Evolutionary conservation across 176 grass and related monocot genomes (phyloP).

Genomic region (Typha latifolia): DNA sequence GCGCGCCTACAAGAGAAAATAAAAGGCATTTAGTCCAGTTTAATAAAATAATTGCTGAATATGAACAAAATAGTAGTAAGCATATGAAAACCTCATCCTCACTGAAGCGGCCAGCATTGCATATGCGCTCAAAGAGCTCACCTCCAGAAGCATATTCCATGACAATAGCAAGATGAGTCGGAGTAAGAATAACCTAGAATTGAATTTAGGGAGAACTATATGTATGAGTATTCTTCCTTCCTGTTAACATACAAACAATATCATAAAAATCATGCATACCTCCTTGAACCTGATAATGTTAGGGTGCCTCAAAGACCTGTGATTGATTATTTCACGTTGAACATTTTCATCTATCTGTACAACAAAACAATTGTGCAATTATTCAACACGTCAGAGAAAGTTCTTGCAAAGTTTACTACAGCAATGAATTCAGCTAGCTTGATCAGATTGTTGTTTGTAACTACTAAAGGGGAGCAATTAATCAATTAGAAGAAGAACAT

Average conservation of each 20-base stretch:
- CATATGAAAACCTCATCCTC: constrained; percentile 74
- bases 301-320: constrained; percentile 90
- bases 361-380: background rate
- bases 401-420: no score
- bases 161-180: constrained; percentile 98
- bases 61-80: background rate
- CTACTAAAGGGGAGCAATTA: no score
- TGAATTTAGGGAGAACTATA: background rate
- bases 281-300: constrained; percentile 99
- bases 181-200: constrained; percentile 88
- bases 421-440: no score
- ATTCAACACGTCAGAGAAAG: background rate
- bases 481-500: no score
- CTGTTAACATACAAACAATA: constrained; percentile 1
- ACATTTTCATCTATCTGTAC: constrained; percentile 98
- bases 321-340: constrained; percentile 98
- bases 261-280: constrained; percentile 28
- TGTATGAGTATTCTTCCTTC: background rate
- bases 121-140: constrained; percentile 91
- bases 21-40: background rate
- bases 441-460: no score
- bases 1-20: constrained; percentile 40
- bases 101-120: constrained; percentile 81
- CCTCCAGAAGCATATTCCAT: constrained; percentile 99
- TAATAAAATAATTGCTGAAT: background rate